phyloP scores from a whole-genome alignment of 1,139 yeast species.

The Saccharomyces hybrid region DNA sequence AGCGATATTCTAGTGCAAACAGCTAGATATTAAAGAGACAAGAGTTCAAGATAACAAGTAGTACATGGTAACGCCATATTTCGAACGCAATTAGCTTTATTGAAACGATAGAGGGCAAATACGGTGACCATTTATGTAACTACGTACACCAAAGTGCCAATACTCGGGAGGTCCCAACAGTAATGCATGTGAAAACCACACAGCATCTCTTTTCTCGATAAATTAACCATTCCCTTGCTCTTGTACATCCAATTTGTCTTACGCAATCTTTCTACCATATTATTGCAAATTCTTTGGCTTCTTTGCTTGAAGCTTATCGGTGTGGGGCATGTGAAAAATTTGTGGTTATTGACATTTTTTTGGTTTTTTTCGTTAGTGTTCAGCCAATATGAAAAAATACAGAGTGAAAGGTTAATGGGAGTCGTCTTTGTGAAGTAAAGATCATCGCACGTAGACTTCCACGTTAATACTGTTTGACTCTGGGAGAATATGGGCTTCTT shows the following conservation, averaged over 20 bases:
- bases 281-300: neutral
- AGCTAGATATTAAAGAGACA: neutral
- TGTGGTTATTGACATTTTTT: neutral
- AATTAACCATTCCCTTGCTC: no score
- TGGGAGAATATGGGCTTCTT: conserved; percentile 55
- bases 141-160: no score
- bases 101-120: no score
- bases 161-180: no score
- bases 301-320: neutral
- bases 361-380: neutral
- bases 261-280: neutral
- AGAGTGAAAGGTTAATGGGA: neutral
- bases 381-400: neutral
- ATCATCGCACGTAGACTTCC: neutral
- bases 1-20: neutral
- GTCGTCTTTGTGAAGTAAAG: neutral
- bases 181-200: no score
- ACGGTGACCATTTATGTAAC: no score
- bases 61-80: no score
- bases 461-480: neutral
- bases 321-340: neutral
- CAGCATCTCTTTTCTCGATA: no score
- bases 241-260: neutral
- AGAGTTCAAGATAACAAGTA: neutral
- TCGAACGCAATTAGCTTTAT: no score